phyloP scores from a whole-genome alignment of 2,329 filamentous ascomycete genomes.

The Sporothrix protearum region DNA sequence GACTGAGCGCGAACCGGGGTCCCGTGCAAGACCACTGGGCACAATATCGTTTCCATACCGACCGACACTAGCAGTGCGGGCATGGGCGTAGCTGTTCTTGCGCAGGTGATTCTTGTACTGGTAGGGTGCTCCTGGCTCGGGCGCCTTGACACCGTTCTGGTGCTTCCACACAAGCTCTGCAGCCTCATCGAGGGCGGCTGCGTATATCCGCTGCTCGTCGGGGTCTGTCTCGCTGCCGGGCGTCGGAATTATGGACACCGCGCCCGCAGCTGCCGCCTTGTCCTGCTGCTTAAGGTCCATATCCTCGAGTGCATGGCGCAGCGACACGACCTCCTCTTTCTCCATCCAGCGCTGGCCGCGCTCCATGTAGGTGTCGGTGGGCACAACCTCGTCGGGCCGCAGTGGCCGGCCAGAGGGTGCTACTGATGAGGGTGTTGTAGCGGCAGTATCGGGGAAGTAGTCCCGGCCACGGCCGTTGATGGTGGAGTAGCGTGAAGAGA shows the following conservation, averaged over 20 bases:
- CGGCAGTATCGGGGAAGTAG: slow-evolving; percentile 48
- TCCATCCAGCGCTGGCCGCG: slow-evolving; percentile 74
- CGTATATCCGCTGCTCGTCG: slow-evolving; percentile 59
- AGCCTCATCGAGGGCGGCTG: slow-evolving; percentile 71
- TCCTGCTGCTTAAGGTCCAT: slow-evolving; percentile 53
- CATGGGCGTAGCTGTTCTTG: slow-evolving; percentile 68
- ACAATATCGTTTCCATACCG: slow-evolving; percentile 47
- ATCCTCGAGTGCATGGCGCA: slow-evolving; percentile 70
- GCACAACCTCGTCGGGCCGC: slow-evolving; percentile 59
- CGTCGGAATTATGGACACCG: slow-evolving; percentile 23
- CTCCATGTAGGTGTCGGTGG: slow-evolving; percentile 68
- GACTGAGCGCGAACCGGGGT: slow-evolving; percentile 44
- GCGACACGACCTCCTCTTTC: slow-evolving; percentile 68
- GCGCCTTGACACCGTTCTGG: slow-evolving; percentile 54
- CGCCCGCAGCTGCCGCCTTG: slow-evolving; percentile 21
- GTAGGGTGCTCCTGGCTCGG: slow-evolving; percentile 61
- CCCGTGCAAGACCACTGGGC: slow-evolving; percentile 46
- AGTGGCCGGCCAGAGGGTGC: slow-evolving; percentile 37
- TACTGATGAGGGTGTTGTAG: neutral
- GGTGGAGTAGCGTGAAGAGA: slow-evolving; percentile 51
- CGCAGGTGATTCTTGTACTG: slow-evolving; percentile 65
- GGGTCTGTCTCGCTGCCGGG: slow-evolving; percentile 51
- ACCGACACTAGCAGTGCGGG: slow-evolving; percentile 58
- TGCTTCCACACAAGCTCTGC: slow-evolving; percentile 77
- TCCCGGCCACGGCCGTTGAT: slow-evolving; percentile 46